Base-by-base conservation (phyloP, 169 alveolate species). In the Toxoplasma gondii region DNA sequence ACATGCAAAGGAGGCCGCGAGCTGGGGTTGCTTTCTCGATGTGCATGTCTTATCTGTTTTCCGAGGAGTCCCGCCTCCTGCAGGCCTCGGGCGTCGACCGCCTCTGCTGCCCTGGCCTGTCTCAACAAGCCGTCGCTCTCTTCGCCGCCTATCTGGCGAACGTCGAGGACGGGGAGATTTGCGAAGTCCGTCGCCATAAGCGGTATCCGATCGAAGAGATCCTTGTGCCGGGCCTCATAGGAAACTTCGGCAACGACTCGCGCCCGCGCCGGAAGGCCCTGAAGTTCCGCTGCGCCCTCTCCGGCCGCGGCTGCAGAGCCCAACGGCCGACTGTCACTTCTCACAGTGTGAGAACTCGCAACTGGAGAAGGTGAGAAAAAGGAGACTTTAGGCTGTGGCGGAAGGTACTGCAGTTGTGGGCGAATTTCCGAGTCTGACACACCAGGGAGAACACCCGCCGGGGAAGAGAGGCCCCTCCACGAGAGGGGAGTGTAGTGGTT, bases 161-260 rank as follows among this genome's bases (percentile, higher is more conserved):
- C 86, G 2, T n/a, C 39, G 49, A 78, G 86, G n/a, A 78, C 39
- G n/a, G 86, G 86, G 49, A 78, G 45, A 10, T n/a, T 38, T 19
- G 39, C 22, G 24, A 78, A n/a, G 45, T 78, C 86, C 2, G 86
- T 24, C 19, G n/a, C 45, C 39, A n/a, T 10, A 2, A 78, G 43
- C 29, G 39, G 86, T 1, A 78, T 31, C 16, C 29, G 22, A 31
- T 78, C 86, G 24, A 78, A 78, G 44, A 78, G 43, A 2, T 38
- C 4, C 45, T 38, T 78, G 86, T 78, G 86, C 44, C 45, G 39
- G 44, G 86, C 86, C n/a, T 78, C 86, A 45, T 78, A 78, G 86
- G 45, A 36, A 31, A 78, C 86, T n/a, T 78, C 86, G 44, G 86
- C 86, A 2, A 78, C 86, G 39, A 78, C 44, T 17, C 45, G 86